A percentile compares a stretch with the other conserved stretches of the same genome.
These are phyloP conservation scores for Myriangium duriaei DNA, from an alignment of 2,329 filamentous ascomycete genomes.

Conservation along the genomic window DNA sequence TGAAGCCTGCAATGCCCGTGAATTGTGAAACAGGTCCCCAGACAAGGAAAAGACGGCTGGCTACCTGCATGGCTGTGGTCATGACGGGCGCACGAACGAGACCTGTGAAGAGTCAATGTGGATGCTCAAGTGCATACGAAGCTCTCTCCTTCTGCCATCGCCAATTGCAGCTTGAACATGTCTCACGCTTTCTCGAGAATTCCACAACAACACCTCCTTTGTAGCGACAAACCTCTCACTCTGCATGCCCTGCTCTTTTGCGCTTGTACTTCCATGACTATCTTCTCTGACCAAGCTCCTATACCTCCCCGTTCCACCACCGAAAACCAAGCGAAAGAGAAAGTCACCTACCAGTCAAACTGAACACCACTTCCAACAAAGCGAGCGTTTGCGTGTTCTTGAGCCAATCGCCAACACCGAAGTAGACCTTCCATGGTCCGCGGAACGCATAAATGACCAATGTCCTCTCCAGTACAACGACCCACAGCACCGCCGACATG, in stretches of 20 bases:
- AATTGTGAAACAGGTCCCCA: constrained; percentile 73
- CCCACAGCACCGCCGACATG: constrained; percentile 65
- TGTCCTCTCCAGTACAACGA: constrained; percentile 59
- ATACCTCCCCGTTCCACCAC: neutral
- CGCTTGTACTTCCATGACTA: neutral
- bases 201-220: neutral
- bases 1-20: constrained; percentile 46
- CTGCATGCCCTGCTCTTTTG: neutral
- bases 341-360: constrained; percentile 57
- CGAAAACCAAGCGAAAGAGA: neutral
- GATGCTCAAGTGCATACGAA: neutral
- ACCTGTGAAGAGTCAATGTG: constrained; percentile 46
- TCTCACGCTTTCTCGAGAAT: neutral
- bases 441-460: constrained; percentile 36
- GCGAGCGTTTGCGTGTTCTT: constrained; percentile 78
- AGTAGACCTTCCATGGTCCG: constrained; percentile 45
- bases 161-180: no score
- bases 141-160: no score
- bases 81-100: constrained; percentile 73
- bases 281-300: neutral
- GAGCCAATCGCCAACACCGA: constrained; percentile 52
- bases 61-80: constrained; percentile 84
- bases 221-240: neutral
- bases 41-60: constrained; percentile 74
- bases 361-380: constrained; percentile 71